Percentiles rank a stretch among this genome's conserved stretches.
Conservation (phyloP, 2,329 filamentous ascomycete genomes). For the Ophiostoma fasciatum region DNA sequence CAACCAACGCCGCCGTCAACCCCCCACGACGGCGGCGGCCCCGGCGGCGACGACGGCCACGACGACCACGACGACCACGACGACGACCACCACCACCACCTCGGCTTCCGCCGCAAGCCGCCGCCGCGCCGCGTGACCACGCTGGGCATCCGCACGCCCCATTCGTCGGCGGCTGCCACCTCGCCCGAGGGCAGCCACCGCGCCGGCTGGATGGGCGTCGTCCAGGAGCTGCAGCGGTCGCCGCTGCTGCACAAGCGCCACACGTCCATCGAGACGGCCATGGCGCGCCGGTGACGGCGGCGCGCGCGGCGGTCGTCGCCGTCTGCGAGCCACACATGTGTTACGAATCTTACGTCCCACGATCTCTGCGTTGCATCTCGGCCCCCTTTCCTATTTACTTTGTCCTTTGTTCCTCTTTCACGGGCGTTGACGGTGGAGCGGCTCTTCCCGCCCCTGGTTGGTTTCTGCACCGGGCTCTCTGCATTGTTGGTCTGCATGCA, state of each 20-base stretch:
- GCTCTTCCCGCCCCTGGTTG: too few species aligned
- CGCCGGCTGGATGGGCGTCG: constrained; percentile 46
- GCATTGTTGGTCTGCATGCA: background rate
- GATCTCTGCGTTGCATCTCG: background rate
- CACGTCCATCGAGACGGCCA: constrained; percentile 45
- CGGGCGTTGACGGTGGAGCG: too few species aligned
- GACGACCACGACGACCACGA: constrained; percentile 23
- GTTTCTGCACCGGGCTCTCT: too few species aligned
- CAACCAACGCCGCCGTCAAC: background rate
- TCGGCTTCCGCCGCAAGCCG: constrained; percentile 29
- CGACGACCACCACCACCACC: constrained; percentile 29
- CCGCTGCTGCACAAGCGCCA: constrained; percentile 46
- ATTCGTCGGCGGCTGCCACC: constrained; percentile 26
- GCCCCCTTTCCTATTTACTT: background rate
- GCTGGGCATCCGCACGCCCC: constrained; percentile 23
- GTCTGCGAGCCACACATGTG: too few species aligned
- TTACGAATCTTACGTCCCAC: too few species aligned
- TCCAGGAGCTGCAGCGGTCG: constrained; percentile 46
- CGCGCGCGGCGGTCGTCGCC: too few species aligned
- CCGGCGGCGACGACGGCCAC: background rate
- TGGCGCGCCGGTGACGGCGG: constrained; percentile 18
- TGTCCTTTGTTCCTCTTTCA: background rate
- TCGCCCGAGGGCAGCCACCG: constrained; percentile 31
- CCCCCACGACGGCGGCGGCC: background rate
- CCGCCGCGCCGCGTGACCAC: constrained; percentile 38